phyloP scores from a whole-genome alignment of 805 yeast genomes.

The Candida adriatica region DNA sequence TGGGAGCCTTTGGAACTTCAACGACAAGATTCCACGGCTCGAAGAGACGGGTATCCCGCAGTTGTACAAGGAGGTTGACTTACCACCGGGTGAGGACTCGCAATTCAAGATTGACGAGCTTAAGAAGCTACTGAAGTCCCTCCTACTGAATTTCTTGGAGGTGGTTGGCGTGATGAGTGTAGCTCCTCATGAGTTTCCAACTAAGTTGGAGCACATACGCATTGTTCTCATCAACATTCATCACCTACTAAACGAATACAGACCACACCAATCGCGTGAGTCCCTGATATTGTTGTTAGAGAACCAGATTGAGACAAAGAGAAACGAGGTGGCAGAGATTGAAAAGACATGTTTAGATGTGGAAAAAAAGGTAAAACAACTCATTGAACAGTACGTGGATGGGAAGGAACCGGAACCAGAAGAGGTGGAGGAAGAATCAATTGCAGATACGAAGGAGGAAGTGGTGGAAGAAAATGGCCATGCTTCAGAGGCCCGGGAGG shows the following conservation, averaged over 20 bases:
- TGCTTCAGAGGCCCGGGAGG: background rate
- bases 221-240: constrained; percentile 82
- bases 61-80: constrained; percentile 39
- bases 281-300: constrained; percentile 68
- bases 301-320: constrained; percentile 62
- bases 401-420: constrained; percentile 6
- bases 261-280: constrained; percentile 95
- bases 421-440: constrained; percentile 1
- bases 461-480: background rate
- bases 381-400: constrained; percentile 26
- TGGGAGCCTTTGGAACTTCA: constrained; percentile 73
- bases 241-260: constrained; percentile 82
- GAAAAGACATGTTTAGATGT: constrained; percentile 35
- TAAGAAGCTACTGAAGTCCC: constrained; percentile 71
- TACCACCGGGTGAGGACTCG: constrained; percentile 30
- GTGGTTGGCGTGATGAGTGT: constrained; percentile 70
- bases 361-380: constrained; percentile 27
- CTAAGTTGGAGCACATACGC: constrained; percentile 72
- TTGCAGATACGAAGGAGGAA: constrained; percentile 1
- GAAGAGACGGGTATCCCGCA: constrained; percentile 73
- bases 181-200: constrained; percentile 57
- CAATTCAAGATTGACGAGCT: constrained; percentile 58
- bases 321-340: constrained; percentile 41
- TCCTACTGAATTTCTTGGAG: constrained; percentile 74
- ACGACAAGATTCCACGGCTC: constrained; percentile 70